A percentile compares a stretch with the other conserved stretches of the same genome.
phyloP scores from a whole-genome alignment of 2,329 filamentous ascomycete species.

The Diaporthe sp. region DNA sequence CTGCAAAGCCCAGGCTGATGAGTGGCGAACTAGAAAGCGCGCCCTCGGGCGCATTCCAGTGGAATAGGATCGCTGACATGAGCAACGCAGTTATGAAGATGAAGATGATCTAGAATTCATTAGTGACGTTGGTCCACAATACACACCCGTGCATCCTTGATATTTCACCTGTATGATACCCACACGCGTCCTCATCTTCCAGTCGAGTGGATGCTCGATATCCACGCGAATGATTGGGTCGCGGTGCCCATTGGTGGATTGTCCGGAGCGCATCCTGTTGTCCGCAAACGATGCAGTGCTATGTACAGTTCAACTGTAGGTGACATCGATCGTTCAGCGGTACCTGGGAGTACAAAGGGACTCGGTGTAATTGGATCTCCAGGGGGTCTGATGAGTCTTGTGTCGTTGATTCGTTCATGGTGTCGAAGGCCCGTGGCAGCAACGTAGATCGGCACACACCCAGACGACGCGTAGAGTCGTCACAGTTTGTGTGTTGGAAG shows the following conservation, averaged over 20 bases:
- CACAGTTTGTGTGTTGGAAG: not conserved
- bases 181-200: too few species aligned
- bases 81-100: not conserved
- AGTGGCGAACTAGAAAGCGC: not conserved
- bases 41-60: not conserved
- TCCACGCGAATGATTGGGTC: too few species aligned
- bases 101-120: not conserved
- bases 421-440: not conserved
- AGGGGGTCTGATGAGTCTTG: too few species aligned
- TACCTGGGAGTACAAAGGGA: too few species aligned
- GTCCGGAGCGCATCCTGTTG: too few species aligned
- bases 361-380: not conserved
- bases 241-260: too few species aligned
- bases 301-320: too few species aligned
- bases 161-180: not conserved
- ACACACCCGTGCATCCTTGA: fast-evolving
- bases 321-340: too few species aligned
- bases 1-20: not conserved
- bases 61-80: not conserved
- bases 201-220: too few species aligned
- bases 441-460: not conserved
- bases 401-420: not conserved
- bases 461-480: not conserved
- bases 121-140: not conserved
- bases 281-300: too few species aligned